Base-by-base conservation (phyloP, 306 rosid genomes). In the Betula pendula region DNA sequence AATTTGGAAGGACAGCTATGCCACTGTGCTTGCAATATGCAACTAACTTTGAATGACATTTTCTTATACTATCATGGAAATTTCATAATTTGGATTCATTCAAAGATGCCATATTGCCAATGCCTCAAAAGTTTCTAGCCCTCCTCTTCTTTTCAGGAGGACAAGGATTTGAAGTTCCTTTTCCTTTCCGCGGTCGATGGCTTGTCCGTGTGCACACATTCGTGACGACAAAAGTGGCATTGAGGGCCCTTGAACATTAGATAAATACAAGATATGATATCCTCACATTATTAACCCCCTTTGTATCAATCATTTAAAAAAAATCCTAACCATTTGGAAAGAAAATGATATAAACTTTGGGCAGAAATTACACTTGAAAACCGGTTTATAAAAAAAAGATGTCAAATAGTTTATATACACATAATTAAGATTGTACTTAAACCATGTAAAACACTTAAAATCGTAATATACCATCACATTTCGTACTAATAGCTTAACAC, bases 171-270 rank as follows among this genome's bases (percentile, higher is more conserved):
- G 63, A 71, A 72, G 63, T 2, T 40, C 31, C 66, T n/a, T n/a
- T 62, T 16, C 33, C 55, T 77, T 72, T 82, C 24, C 51, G 19
- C 33, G 43, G 75, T 66, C 66, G 55, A 63, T 66, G 75, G 68
- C 17, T 38, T 74, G 81, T 72, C 76, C 70, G 70, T 66, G 74
- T 75, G 89, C 74, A 74, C 75, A 79, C 81, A 59, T 58, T 85
- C 71, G 79, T 51, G 79, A 67, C 74, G 73, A 71, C 81, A 80
- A 83, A 83, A 80, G 81, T 53, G 75, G 40, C 48, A 11, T 2
- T 8, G 66, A 78, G 79, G 85, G 72, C 74, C 86, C 86, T 74
- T 78, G 24, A 60, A 38, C 8, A 5, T 1, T 24, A 4, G 48
- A 35, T 66, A 66, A 38, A 35, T 9, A 38, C 29, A 66, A 66